These are phyloP conservation scores for Phytophthora capsici DNA, from an alignment of 352 stramenopile genomes.

Conservation along the genomic window DNA sequence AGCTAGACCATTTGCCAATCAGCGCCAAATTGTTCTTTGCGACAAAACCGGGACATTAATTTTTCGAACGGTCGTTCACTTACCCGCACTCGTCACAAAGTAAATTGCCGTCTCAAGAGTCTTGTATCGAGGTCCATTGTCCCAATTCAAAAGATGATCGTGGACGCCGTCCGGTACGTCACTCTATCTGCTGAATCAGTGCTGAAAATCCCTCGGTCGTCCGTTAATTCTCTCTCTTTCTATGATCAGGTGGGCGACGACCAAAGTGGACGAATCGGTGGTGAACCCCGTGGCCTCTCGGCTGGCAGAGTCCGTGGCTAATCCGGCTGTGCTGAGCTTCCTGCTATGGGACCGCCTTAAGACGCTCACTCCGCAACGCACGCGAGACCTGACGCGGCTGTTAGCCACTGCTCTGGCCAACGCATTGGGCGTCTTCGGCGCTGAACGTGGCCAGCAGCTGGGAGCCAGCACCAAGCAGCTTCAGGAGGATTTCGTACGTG, in stretches of 20 bases:
- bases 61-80: slow-evolving; percentile 13
- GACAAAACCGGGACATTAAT: slow-evolving; percentile 13
- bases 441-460: slow-evolving; percentile 54
- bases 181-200: not conserved
- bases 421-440: slow-evolving; percentile 56
- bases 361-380: slow-evolving; percentile 73
- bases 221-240: not conserved
- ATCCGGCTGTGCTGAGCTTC: slow-evolving; percentile 78
- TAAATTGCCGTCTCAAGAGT: slow-evolving; percentile 2
- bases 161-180: slow-evolving; percentile 49
- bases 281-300: slow-evolving; percentile 62
- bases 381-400: slow-evolving; percentile 72
- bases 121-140: not conserved
- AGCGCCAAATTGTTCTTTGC: too few species aligned
- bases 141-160: slow-evolving; percentile 36
- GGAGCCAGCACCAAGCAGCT: slow-evolving; percentile 45
- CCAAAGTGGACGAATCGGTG: slow-evolving; percentile 61
- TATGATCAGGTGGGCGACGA: slow-evolving; percentile 50
- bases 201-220: not conserved
- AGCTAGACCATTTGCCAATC: too few species aligned
- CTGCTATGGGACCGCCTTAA: slow-evolving; percentile 79
- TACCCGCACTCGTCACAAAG: slow-evolving; percentile 19
- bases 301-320: slow-evolving; percentile 73
- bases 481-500: slow-evolving; percentile 57
- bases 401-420: slow-evolving; percentile 64